These are phyloP conservation scores for Blastobotrys ciferrii DNA, from an alignment of 1,139 yeast genomes.

Conservation along the genomic window DNA sequence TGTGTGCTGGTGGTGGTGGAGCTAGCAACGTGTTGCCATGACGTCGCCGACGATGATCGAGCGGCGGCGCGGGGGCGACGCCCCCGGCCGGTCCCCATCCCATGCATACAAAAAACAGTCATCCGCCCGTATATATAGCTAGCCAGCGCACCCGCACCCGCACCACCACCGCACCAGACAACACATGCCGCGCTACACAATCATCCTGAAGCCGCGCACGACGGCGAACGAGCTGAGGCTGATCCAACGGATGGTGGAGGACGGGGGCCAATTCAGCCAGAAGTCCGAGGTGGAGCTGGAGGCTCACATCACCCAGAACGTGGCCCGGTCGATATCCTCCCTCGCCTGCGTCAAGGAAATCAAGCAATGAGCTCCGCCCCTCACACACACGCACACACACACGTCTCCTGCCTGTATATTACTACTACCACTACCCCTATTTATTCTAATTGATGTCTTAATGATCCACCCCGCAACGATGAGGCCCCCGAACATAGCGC, in stretches of 20 bases:
- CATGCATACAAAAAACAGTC: neutral
- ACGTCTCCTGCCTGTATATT: neutral
- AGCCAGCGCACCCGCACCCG: neutral
- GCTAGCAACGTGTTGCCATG: no score
- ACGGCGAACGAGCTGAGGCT: constrained; percentile 4
- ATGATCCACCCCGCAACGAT: neutral
- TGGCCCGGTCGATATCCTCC: constrained; percentile 2
- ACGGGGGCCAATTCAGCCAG: constrained; percentile 5
- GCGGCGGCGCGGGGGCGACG: no score
- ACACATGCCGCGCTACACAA: constrained; percentile 1
- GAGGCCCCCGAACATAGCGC: neutral
- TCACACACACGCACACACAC: neutral
- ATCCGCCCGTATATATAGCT: neutral
- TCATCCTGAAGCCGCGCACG: constrained; percentile 4
- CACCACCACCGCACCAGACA: neutral
- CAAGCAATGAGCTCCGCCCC: neutral
- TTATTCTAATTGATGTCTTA: neutral
- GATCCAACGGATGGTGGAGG: constrained; percentile 4
- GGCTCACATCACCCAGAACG: constrained; percentile 1
- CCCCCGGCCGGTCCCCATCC: neutral
- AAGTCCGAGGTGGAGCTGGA: constrained; percentile 1
- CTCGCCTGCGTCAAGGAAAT: constrained; percentile 3
- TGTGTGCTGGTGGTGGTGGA: no score
- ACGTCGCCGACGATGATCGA: no score
- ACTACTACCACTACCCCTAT: no score